Base-by-base conservation (phyloP, 192 early-diverging fungal genomes). In the Glomus cerebriforme region DNA sequence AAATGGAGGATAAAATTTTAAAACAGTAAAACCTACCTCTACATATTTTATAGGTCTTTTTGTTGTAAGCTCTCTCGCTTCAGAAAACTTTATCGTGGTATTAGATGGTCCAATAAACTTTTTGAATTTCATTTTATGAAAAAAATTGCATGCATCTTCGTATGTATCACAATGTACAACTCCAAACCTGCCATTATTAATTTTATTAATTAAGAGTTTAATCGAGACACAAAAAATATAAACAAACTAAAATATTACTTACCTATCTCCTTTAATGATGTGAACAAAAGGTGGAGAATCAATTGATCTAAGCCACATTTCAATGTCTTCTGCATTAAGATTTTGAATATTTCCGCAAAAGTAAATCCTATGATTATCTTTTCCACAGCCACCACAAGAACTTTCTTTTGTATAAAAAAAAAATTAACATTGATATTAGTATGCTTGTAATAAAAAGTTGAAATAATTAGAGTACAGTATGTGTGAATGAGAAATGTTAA, bases 271-370 rank as follows among this genome's bases (percentile, higher is more conserved):
- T 9, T 65, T 65, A 32, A 26, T 31, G 10, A 65, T 7, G 4
- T 65, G 63, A 3, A 65, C 63, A 32, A 65, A 65, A 7, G 63
- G 63, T 15, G 63, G 63, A 65, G 63, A 65, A 32, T 65, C 17
- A 26, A 65, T 65, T 12, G 63, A 29, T 65, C 26, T 65, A 17
- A 65, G 3, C 63, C 24, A 65, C 17, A 3, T 65, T 22, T 65
- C 31, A 22, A 65, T 65, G 12, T 65, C 63, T 65, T 65, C 10
- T 12, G 13, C n/a, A 7, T 7, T 19, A 31, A 54, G 47, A 3
- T 54, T 1, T 12, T 54, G 47, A 0, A 54, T 54, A 19, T 54
- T 54, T 54, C 47, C 47, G 3, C 47, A 54, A 6, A 54, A 54
- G 47, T 15, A 54, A 54, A 54, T 13, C 0, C 47, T 54, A 3